Conservation (phyloP, 331 rosid genomes). For the Quercus lobata region DNA sequence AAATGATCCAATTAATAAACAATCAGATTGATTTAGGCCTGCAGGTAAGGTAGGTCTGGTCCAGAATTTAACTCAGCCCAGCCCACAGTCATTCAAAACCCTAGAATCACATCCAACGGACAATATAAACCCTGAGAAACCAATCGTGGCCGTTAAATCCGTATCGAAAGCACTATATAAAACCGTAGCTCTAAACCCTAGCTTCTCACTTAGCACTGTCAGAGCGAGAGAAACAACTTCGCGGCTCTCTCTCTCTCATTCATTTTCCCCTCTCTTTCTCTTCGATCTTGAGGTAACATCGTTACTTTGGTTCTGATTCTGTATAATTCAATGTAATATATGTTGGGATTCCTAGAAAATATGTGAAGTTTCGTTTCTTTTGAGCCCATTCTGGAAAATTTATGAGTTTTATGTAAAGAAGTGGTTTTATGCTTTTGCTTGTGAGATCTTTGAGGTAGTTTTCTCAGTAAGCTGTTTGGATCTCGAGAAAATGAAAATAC, state of each 20-base stretch:
- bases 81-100: neutral
- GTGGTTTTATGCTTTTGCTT: neutral
- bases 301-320: neutral
- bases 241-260: neutral
- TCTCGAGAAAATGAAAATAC: neutral
- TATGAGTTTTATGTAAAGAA: too few relatives aligned
- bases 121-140: neutral
- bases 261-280: neutral
- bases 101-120: conserved; percentile 2
- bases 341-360: too few relatives aligned
- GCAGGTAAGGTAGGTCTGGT: too few relatives aligned
- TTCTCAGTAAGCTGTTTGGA: neutral
- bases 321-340: too few relatives aligned
- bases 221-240: neutral
- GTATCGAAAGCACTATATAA: neutral
- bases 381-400: too few relatives aligned
- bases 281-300: conserved; percentile 10
- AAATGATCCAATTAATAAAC: too few relatives aligned
- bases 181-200: neutral
- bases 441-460: neutral
- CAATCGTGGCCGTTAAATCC: conserved; percentile 11
- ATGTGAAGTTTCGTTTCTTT: too few relatives aligned
- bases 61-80: neutral
- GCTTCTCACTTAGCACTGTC: neutral
- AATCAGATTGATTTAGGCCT: too few relatives aligned